These are phyloP conservation scores for Candida albicans DNA, from an alignment of 1,139 yeast species.

Conservation along the genomic window DNA sequence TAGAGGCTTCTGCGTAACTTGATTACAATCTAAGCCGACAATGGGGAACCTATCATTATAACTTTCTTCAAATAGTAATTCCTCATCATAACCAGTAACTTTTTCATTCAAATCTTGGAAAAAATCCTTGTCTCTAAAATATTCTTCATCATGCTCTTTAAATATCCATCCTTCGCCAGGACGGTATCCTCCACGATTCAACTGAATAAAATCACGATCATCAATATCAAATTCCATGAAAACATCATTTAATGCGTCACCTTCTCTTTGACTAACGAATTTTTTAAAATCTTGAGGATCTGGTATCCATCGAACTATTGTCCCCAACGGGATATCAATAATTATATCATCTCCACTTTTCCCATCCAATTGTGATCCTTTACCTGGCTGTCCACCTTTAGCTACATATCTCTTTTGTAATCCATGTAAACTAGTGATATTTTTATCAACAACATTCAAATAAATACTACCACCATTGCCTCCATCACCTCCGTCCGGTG, in stretches of 20 bases:
- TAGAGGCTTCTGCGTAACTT: constrained; percentile 67
- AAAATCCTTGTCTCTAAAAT: constrained; percentile 62
- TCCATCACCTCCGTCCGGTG: constrained; percentile 99
- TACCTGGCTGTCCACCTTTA: constrained; percentile 69
- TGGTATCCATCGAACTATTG: constrained; percentile 83
- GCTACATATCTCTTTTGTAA: constrained; percentile 70
- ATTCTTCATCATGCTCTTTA: constrained; percentile 70
- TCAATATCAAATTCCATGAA: constrained; percentile 30
- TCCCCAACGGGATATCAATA: constrained; percentile 89
- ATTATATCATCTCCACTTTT: constrained; percentile 74
- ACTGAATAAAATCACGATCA: constrained; percentile 42
- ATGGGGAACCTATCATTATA: constrained; percentile 71
- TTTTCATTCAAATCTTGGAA: constrained; percentile 62
- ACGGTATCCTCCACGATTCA: constrained; percentile 54
- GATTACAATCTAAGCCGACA: constrained; percentile 71
- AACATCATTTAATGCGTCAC: constrained; percentile 27
- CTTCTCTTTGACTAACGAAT: constrained; percentile 32
- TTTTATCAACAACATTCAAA: constrained; percentile 68
- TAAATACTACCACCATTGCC: constrained; percentile 90
- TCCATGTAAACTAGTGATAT: constrained; percentile 68
- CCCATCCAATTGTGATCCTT: constrained; percentile 79
- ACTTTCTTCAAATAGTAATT: constrained; percentile 60
- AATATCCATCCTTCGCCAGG: constrained; percentile 89
- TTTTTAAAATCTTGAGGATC: constrained; percentile 54
- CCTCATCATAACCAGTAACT: constrained; percentile 64